Evolutionary conservation across 768 basidiomycete species (phyloP).

Genomic region (Lactarius pseudohatsudake): DNA sequence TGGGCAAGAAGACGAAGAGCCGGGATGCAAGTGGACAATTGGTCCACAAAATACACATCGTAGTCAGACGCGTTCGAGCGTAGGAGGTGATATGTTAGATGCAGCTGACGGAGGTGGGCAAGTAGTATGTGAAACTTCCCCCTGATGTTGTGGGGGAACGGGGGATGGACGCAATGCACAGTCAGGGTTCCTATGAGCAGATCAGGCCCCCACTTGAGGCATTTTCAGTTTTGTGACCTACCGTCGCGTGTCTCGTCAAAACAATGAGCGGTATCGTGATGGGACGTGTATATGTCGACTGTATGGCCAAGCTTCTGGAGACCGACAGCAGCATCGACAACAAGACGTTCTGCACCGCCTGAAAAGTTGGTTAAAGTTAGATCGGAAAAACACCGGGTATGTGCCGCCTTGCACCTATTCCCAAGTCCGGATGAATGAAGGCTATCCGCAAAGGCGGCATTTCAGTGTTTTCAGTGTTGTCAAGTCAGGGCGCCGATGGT

Average conservation of each 20-base stretch:
- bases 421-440: conserved; percentile 49
- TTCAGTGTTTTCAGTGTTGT: too few species aligned
- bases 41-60: conserved; percentile 94
- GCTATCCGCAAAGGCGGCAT: too few species aligned
- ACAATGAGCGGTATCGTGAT: conserved; percentile 83
- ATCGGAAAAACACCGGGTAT: not conserved
- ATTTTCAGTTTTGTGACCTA: conserved; percentile 37
- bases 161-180: conserved; percentile 68
- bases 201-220: not conserved
- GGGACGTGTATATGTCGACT: conserved; percentile 92
- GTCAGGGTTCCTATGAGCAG: conserved; percentile 64
- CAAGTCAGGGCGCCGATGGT: too few species aligned
- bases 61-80: conserved; percentile 47
- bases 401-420: conserved; percentile 63
- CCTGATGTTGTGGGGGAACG: conserved; percentile 77
- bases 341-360: conserved; percentile 95
- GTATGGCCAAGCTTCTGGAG: conserved; percentile 81
- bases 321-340: conserved; percentile 93
- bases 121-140: conserved; percentile 87
- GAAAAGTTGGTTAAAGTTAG: conserved; percentile 3
- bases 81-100: conserved; percentile 71
- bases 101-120: conserved; percentile 85
- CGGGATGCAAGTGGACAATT: conserved; percentile 90
- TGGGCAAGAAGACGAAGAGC: conserved; percentile 64
- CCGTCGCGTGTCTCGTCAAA: conserved; percentile 95